Evolutionary conservation across 805 yeast genomes (phyloP), one percentile per base, ranked within the genome.

Genomic region (Candida sphagnicola): DNA sequence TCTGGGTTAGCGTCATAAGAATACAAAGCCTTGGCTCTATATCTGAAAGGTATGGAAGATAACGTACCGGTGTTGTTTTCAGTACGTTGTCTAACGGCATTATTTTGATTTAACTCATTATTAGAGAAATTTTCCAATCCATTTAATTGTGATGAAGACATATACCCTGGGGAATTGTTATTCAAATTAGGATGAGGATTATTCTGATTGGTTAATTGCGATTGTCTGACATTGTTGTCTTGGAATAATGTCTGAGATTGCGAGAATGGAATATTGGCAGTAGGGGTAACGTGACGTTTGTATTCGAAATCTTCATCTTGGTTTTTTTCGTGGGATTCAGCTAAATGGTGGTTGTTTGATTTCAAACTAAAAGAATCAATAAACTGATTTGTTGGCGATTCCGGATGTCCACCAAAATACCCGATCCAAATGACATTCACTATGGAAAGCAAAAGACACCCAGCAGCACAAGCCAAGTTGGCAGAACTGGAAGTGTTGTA

Each of bases 331-430:
- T 46, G 41, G 28, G 38, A 37, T 14, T 41, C 45, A 46, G 50
- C 54, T 34, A 66, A 56, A 41, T 66, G 70, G 42, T 54, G 65
- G 18, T 55, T 39, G 44, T 49, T 61, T 34, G 76, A 70, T 50
- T 67, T 77, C 39, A 81, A 62, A 0, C 91, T 80, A 51, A 83
- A 88, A 3, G 93, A 84, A 67, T 88, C 96, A 39, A 91, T 75
- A 68, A 82, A 85, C 53, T 83, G 80, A 56, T 86, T 88, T 8
- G 86, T 69, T 24, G 95, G 91, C n/a, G 95, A 82, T 37, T 85
- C 85, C 38, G 86, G 85, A 44, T 91, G 91, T 17, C 95, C 84
- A 19, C 98, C 98, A 57, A 83, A 86, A 62, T 88, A 90, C 43
- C 88, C 69, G 32, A 91, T 70, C 96, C 96, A 93, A 43, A 85